phyloP scores from a whole-genome alignment of 140 eudicot genomes.

The Ambrosia hybrid region DNA sequence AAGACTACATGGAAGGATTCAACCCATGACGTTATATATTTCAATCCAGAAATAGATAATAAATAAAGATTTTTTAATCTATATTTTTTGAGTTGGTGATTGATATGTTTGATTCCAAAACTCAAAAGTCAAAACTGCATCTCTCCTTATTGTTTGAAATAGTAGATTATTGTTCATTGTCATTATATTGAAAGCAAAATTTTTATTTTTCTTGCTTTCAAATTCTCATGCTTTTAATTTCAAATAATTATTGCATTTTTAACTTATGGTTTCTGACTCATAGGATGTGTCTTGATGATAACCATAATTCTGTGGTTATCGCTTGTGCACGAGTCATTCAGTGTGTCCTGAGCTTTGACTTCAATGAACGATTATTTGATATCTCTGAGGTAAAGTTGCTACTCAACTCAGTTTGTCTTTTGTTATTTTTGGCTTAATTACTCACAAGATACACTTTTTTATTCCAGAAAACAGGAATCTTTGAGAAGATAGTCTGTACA shows the following conservation, averaged over 20 bases:
- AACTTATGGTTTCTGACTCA: slow-evolving; percentile 20
- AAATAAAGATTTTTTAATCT: too few species aligned
- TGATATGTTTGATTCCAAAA: not conserved
- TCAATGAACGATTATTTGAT: slow-evolving; percentile 66
- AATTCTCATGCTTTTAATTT: slow-evolving; percentile 1
- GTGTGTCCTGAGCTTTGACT: slow-evolving; percentile 63
- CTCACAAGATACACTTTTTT: slow-evolving; percentile 21
- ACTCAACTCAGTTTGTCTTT: slow-evolving; percentile 8
- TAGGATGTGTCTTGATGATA: slow-evolving; percentile 92
- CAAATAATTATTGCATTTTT: not conserved
- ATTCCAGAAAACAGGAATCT: slow-evolving; percentile 58
- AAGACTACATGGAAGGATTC: not conserved
- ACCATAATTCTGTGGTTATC: slow-evolving; percentile 80
- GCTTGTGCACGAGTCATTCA: slow-evolving; percentile 86
- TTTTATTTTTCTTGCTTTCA: not conserved
- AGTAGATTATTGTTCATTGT: not conserved
- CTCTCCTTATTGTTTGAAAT: not conserved
- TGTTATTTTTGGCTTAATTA: not conserved
- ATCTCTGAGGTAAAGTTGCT: slow-evolving; percentile 53
- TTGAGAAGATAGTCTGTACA: slow-evolving; percentile 56
- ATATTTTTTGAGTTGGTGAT: not conserved
- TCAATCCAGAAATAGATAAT: not conserved
- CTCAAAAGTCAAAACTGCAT: too few species aligned
- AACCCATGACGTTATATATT: not conserved
- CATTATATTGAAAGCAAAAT: not conserved